Evolutionary conservation across 345 rosid genomes (phyloP), one percentile per base, ranked within the genome.

Genomic region (Aquilaria sinensis): DNA sequence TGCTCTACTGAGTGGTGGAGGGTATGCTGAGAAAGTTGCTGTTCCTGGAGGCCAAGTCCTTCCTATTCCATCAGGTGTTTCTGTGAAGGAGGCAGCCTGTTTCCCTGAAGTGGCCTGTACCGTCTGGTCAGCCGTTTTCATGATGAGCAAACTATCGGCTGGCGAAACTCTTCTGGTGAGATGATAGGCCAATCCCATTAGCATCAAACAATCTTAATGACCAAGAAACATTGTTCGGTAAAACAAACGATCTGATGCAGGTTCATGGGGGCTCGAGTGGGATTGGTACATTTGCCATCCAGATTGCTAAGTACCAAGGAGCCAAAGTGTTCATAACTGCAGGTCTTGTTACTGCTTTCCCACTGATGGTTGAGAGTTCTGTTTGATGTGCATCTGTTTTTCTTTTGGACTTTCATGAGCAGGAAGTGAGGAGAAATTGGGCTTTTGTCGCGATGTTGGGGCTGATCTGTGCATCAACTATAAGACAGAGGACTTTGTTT

Each of bases 181-280:
- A 43, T 56, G 59, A 31, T 34, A 46, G 23, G 66, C 61, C 57
- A n/a, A 12, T 14, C 41, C 49, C 51, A 46, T 23, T 48, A 29
- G 5, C 31, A 32, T 50, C 55, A 32, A 32, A 51, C 23, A 33
- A n/a, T 61, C 45, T n/a, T 9, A 61, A 50, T 37, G 43, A 37
- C 8, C 43, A 37, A 37, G 43, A 37, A 37, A 37, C 8, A 9
- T 37, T 37, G 43, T 23, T 23, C 23, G 23, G 23, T 23, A 23
- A 23, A 23, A 23, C 46, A 32, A 61, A 13, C 23, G 48, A 62
- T n/a, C 9, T 29, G 11, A 10, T 65, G 11, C 70, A 89, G 97
- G 77, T 92, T 78, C 98, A 92, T 71, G 96, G 96, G 31, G 98
- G 97, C 41, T 87, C 97, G 12, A 92, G 96, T 73, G 98, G 97